Conservation (phyloP, 31 red algal species). For the Endocladia muricata region DNA sequence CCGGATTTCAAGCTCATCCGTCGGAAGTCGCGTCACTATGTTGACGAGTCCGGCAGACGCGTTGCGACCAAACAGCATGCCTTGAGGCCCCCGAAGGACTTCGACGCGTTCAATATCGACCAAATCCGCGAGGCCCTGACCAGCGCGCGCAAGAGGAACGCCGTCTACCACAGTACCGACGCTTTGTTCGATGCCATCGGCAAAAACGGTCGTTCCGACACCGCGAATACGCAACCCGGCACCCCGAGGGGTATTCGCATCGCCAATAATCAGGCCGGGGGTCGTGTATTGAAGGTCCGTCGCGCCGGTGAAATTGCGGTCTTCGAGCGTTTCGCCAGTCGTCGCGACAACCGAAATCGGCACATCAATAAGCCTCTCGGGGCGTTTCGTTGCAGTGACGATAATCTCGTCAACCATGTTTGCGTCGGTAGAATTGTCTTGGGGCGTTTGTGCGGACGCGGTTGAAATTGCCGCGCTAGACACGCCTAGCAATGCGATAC, state of each 20-base stretch:
- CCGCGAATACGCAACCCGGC: not conserved
- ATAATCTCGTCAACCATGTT: too few species aligned
- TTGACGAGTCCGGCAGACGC: not conserved
- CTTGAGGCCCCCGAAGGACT: not conserved
- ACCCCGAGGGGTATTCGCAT: not conserved
- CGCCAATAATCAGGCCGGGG: not conserved
- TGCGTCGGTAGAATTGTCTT: too few species aligned
- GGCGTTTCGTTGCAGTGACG: too few species aligned
- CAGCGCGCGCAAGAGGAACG: not conserved
- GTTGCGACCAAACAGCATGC: not conserved
- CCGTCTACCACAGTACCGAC: not conserved
- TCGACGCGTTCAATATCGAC: conserved; percentile 1
- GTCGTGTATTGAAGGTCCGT: not conserved
- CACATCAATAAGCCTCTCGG: too few species aligned
- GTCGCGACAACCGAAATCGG: not conserved
- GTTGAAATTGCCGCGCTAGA: too few species aligned
- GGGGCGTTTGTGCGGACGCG: too few species aligned
- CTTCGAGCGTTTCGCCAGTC: not conserved
- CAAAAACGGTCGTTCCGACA: not conserved
- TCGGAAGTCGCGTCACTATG: too few species aligned
- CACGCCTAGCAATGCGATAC: too few species aligned
- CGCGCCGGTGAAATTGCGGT: not conserved
- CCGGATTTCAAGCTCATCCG: too few species aligned
- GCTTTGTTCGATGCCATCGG: not conserved
- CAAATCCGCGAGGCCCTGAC: not conserved